Evolutionary conservation across 2,329 filamentous ascomycete genomes (phyloP).

Genomic region (Aspergillus awamori): DNA sequence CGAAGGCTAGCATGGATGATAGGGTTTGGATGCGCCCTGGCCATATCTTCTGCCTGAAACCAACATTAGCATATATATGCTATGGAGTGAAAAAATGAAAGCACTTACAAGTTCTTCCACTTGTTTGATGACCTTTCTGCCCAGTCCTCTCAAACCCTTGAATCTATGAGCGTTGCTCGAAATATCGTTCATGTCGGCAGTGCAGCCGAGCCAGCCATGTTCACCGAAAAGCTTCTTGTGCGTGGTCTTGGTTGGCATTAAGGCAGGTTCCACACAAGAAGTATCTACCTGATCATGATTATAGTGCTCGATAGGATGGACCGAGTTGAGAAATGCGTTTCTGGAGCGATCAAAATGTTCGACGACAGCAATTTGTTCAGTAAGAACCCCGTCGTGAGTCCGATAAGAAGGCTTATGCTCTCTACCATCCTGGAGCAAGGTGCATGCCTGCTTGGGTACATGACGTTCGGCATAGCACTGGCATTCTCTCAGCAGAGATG

Average conservation of each 20-base stretch:
- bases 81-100: too few relatives aligned
- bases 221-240: conserved; percentile 49
- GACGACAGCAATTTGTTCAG: conserved; percentile 22
- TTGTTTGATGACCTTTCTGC: conserved; percentile 45
- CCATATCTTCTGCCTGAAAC: conserved; percentile 31
- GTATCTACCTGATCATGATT: background rate
- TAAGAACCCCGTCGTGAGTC: conserved; percentile 2
- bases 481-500: conserved; percentile 11
- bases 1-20: conserved; percentile 14
- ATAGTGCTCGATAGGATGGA: too few relatives aligned
- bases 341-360: conserved; percentile 9
- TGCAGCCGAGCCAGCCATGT: conserved; percentile 44
- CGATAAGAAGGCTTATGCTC: conserved; percentile 20
- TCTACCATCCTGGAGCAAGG: conserved; percentile 16
- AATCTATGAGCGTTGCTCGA: conserved; percentile 33
- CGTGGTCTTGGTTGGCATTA: conserved; percentile 15
- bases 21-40: conserved; percentile 23
- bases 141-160: conserved; percentile 36
- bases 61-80: conserved; percentile 4
- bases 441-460: conserved; percentile 8
- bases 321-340: background rate
- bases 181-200: conserved; percentile 34
- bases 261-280: conserved; percentile 2
- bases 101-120: conserved; percentile 40
- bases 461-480: background rate